Base-by-base conservation (phyloP, 2,329 filamentous ascomycete genomes). In the Claviceps purpurea region DNA sequence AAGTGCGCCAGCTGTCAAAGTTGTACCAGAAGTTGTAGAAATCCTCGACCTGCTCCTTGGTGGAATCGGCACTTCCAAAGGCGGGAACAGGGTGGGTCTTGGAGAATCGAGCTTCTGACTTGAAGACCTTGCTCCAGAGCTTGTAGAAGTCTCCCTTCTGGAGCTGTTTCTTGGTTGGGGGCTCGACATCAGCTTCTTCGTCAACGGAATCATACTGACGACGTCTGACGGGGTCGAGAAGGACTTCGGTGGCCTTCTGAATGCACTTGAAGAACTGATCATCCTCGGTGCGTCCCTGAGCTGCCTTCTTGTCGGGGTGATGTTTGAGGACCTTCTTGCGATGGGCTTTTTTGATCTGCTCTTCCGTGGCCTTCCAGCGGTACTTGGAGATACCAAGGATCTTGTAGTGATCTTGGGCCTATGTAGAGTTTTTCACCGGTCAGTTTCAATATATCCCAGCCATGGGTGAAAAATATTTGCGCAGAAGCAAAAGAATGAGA, bases 21-120 rank as follows among this genome's bases (percentile, higher is more conserved):
- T 91, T 94, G 78, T 97, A 98, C 85, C 87, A 98, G 77, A 97
- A 98, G 79, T 98, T 95, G 81, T 98, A 98, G 71, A 98, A 98
- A 51, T 77, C 75, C 66, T 97, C 90, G 47, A 98, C 93, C 8
- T 95, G 84, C 65, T 94, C 87, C 71, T 90, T 87, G 62, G 81
- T 81, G 64, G 87, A 84, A 59, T 94, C 85, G 58, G 88, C 87
- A 64, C 88, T 79, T 56, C 93, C 93, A 54, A 98, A 83, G 61
- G 78, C 73, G 5, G 93, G 94, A 3, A 96, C 93, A 6, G 91
- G 91, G 67, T 95, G 87, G 55, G 71, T 77, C 71, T 89, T 93
- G 69, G 87, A 94, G 81, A 98, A 98, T 57, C 93, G 89, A 13
- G 74, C 86, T 73, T 98, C 93, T 42, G 89, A 76, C 70, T 91